A percentile compares a stretch with the other conserved stretches of the same genome.
Conservation (phyloP, 345 rosid genomes). For the Hypericum perforatum region DNA sequence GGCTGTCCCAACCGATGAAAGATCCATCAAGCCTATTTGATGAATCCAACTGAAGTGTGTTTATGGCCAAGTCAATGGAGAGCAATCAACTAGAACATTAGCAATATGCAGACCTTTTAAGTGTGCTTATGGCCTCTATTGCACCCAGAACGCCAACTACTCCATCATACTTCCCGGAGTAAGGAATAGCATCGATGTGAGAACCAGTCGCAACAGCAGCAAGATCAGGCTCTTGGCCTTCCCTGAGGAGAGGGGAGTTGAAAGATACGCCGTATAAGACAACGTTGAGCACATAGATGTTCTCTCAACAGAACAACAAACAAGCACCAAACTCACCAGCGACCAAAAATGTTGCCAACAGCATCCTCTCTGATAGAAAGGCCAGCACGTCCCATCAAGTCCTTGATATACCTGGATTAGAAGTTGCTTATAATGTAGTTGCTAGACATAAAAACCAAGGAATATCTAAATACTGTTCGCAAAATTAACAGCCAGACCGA, state of each 20-base stretch:
- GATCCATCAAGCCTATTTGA: no score
- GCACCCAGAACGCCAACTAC: conserved; percentile 98
- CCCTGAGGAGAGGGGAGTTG: conserved; percentile 34
- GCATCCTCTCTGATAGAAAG: conserved; percentile 84
- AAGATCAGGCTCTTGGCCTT: conserved; percentile 58
- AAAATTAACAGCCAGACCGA: no score
- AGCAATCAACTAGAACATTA: not conserved
- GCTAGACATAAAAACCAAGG: no score
- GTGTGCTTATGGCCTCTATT: conserved; percentile 81
- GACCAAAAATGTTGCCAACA: conserved; percentile 88
- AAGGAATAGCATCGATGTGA: conserved; percentile 95
- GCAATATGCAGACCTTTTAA: conserved; percentile 48
- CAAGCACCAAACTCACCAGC: conserved; percentile 45
- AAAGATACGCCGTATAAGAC: not conserved
- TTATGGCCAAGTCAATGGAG: not conserved
- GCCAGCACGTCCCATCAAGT: conserved; percentile 63
- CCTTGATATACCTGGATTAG: conserved; percentile 55
- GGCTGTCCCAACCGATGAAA: no score
- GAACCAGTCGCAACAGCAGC: conserved; percentile 83
- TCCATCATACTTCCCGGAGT: conserved; percentile 92
- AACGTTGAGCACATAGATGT: not conserved
- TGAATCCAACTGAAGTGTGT: no score
- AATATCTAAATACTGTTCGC: no score
- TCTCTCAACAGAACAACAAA: not conserved
- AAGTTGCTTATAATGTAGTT: no score